Evolutionary conservation across 176 grass and related monocot genomes (phyloP), one percentile per base, ranked within the genome.

Genomic region (Oryza punctata): DNA sequence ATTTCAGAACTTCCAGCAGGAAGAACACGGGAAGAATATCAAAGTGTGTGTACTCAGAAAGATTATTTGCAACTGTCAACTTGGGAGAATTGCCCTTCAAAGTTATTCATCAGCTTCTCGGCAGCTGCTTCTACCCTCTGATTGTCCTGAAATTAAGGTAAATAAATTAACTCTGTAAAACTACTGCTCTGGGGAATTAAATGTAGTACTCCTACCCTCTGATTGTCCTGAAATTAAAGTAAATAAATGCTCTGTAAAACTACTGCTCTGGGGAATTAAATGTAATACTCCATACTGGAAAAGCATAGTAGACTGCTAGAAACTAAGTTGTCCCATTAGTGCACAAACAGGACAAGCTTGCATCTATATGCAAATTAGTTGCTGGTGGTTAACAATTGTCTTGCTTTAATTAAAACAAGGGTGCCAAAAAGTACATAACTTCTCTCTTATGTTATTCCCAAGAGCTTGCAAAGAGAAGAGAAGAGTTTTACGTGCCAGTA

Each of bases 31-130:
- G 74, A 82, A 65, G 30, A 73, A 73, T 90, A 77, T 61, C 44
- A 32, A 63, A n/a, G 61, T 47, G 65, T 47, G 65, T 78, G 54
- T 65, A 76, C 65, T 82, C 72, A 21, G 52, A 70, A 25, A 82
- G 33, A 32, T 66, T 77, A 88, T 92, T 82, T 92, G 90, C 63
- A 84, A 78, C 50, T 57, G 66, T 78, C 49, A 9, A 77, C 32
- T 81, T 88, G 81, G 63, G 66, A 83, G 86, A 94, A 86, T 18
- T 84, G 82, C 85, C 87, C 93, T 80, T 84, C 63, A 77, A 84
- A 89, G 49, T 40, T 73, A 35, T 68, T 75, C 16, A 46, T 73
- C 49, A 94, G 78, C 32, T 82, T 88, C 40, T 72, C 60, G 0
- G 49, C 82, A 60, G 90, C 93, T 19, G 15, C 72, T 70, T 92